Evolutionary conservation across 192 early-diverging fungal genomes (phyloP), one percentile per base, ranked within the genome.

Genomic region (Glomus cerebriforme): DNA sequence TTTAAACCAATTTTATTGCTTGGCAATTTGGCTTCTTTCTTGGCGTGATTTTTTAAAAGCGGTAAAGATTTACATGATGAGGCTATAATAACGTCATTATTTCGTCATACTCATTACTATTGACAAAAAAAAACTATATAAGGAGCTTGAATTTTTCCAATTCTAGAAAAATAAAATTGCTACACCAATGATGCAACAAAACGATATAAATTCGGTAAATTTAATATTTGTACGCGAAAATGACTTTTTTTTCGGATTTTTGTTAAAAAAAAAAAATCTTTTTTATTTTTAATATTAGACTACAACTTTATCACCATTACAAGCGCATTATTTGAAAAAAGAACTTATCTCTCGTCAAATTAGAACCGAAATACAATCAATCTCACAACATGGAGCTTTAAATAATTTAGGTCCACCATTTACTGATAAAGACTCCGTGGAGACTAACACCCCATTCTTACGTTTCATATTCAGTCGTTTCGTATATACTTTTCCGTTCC

Each of bases 281-380:
- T 17, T 54, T 54, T 6, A 5, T 13, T 0, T 13, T 12, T 0
- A 17, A 19, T 15, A 54, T 17, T 22, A 54, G 49, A 63, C 62
- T 27, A 8, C 27, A 72, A 26, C 32, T 59, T 26, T 75, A 26
- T 37, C 74, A 22, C 74, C 74, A 62, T 39, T 75, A 73, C 83
- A 90, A 78, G 82, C 80, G 2, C 89, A 90, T 76, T 90, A 90
- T 66, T 80, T 88, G 32, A 90, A 90, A 54, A 81, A 84, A 47
- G 86, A 87, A 34, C 81, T 90, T 35, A 78, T 90, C 17, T 79
- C 86, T 3, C 60, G 79, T 7, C 84, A 88, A 75, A 81, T 90
- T 29, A 75, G 86, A 6, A 79, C 79, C 32, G 89, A 90, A 47
- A 39, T 87, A 15, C 72, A 83, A 13, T 70, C 31, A 12, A 68